phyloP scores from a whole-genome alignment of 1,284 basidiomycete genomes.

The Boletus albobrunnescens region DNA sequence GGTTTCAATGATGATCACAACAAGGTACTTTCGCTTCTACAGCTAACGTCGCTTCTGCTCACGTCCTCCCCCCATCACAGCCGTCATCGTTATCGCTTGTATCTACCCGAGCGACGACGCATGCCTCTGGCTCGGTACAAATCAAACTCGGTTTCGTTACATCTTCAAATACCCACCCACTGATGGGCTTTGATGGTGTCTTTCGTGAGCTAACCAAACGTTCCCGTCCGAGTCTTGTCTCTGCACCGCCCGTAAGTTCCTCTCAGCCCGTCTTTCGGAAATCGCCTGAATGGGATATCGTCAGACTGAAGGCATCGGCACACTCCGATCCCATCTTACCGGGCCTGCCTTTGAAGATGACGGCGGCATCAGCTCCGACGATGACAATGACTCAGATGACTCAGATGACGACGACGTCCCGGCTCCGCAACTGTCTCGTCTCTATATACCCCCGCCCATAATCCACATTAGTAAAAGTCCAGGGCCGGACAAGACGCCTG shows the following conservation, averaged over 20 bases:
- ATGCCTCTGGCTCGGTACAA: slow-evolving; percentile 58
- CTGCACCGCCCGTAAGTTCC: slow-evolving; percentile 68
- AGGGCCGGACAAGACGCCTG: slow-evolving; percentile 17
- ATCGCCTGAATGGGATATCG: not conserved
- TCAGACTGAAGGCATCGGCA: slow-evolving; percentile 87
- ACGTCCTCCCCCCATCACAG: slow-evolving; percentile 33
- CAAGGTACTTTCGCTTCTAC: slow-evolving; percentile 41
- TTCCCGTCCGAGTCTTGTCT: slow-evolving; percentile 62
- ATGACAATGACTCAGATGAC: slow-evolving; percentile 38
- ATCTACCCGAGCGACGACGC: slow-evolving; percentile 62
- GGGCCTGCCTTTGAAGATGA: slow-evolving; percentile 70
- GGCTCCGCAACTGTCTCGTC: slow-evolving; percentile 21
- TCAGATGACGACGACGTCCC: slow-evolving; percentile 23
- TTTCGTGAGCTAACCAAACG: slow-evolving; percentile 65
- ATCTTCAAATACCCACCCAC: slow-evolving; percentile 39
- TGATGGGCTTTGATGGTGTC: slow-evolving; percentile 51
- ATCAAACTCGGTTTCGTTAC: slow-evolving; percentile 77
- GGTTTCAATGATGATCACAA: slow-evolving; percentile 58
- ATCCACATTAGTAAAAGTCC: slow-evolving; percentile 20
- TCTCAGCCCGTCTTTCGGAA: slow-evolving; percentile 1
- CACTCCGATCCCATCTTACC: slow-evolving; percentile 63
- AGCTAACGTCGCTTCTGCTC: slow-evolving; percentile 1
- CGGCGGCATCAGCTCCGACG: slow-evolving; percentile 67
- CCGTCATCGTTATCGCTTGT: slow-evolving; percentile 52
- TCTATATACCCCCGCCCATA: slow-evolving; percentile 29